Base-by-base conservation (phyloP, 257 asterid species). In the Coffea canephora region DNA sequence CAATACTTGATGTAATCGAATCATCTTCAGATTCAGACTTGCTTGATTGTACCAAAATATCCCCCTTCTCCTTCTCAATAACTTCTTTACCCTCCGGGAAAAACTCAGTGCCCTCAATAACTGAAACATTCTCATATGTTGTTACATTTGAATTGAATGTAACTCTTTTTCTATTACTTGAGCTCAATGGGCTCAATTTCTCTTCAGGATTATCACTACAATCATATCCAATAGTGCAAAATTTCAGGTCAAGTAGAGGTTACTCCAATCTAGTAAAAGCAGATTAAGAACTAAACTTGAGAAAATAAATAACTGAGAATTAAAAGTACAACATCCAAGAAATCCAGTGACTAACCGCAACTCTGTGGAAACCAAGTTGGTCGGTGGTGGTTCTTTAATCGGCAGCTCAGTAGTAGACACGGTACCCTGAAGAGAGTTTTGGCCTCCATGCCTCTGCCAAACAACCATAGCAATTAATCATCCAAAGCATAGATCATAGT, bases 71-170 rank as follows among this genome's bases (percentile, higher is more conserved):
- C 23, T 79, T 78, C 76, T 75, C 87, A 13, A 54, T 13, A 55
- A 75, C 50, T 57, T 50, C 73, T 21, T 81, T 72, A 73, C 49
- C 68, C 64, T 86, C 93, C 2, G 81, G 93, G 85, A 88, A 85
- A 79, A 92, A 91, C 31, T 95, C 96, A 1, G 74, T 77, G 78
- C 97, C 92, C 48, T 87, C 97, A 68, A 74, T 54, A 62, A 88
- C 68, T 21, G 90, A 70, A 71, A 89, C 91, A 81, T 87, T 98
- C 82, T 92, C 92, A 25, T 92, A 90, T 0, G 95, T 89, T 0
- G 89, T 92, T 72, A 96, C 78, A 25, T 92, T 91, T n/a, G 97
- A 84, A 86, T 94, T 84, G 78, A 96, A 96, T 34, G 97, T 94
- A 59, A 96, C 99, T 82, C 88, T 87, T 81, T 92, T 94, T 79